Conservation (phyloP, 306 rosid genomes). For the Alnus glutinosa region DNA sequence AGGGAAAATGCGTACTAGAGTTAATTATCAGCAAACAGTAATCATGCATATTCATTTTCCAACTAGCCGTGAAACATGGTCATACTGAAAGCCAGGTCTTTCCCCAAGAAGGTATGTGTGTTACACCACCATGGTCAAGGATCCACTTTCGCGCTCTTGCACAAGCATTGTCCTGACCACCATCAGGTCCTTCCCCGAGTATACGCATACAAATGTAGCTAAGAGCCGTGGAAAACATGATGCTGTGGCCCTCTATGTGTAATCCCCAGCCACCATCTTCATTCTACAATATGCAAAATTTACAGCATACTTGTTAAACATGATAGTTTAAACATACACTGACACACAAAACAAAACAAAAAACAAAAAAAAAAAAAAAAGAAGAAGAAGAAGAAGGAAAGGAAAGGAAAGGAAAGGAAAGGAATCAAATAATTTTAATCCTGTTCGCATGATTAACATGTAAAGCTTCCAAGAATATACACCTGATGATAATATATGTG, state of each 20-base stretch:
- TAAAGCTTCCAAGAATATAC: neutral
- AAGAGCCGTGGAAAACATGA: slow-evolving; percentile 10
- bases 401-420: neutral
- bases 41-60: neutral
- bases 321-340: neutral
- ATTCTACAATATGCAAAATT: slow-evolving; percentile 5
- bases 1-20: neutral
- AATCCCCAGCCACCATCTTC: slow-evolving; percentile 26
- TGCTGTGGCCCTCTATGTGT: neutral
- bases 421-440: too few species aligned
- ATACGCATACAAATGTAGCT: slow-evolving; percentile 19
- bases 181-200: neutral
- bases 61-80: neutral
- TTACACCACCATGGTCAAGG: slow-evolving; percentile 20
- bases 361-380: neutral
- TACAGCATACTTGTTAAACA: neutral
- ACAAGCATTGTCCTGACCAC: slow-evolving; percentile 1
- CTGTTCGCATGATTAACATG: too few species aligned
- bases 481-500: slow-evolving; percentile 22
- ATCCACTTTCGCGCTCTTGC: slow-evolving; percentile 12
- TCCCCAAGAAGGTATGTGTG: slow-evolving; percentile 20
- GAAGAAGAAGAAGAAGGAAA: too few species aligned
- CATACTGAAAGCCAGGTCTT: slow-evolving; percentile 18
- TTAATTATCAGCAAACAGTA: neutral
- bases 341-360: too few species aligned